Base-by-base conservation (phyloP, 2,329 filamentous ascomycete genomes). In the Pseudocercospora macadamiae region DNA sequence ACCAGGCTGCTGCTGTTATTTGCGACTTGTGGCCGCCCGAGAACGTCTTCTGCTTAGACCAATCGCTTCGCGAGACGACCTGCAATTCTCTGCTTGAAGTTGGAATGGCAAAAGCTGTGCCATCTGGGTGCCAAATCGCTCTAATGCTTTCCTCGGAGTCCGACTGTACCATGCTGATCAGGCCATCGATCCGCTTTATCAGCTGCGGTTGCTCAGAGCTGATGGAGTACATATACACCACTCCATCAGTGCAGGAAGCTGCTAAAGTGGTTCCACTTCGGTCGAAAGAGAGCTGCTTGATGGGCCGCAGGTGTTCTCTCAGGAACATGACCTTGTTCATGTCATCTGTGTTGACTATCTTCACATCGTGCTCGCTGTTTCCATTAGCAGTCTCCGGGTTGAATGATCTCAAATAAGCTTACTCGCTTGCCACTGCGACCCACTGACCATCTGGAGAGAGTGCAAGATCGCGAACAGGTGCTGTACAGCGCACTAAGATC, bases 371-470 rank as follows among this genome's bases (percentile, higher is more conserved):
- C 74, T 99, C 95, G 74, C 84, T 87, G 57, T 2, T 4, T 10
- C 9, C 34, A 62, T 74, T 54, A 74, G 64, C 23, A 30, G 3
- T 49, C n/a, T 19, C 9, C 16, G 4, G 16, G 16, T 32, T n/a
- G 3, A 5, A 21, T 6, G 14, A 3, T 3, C 12, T 4, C 7
- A 25, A 4, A 34, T 56, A n/a, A 2, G 77, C 84, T 66, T 74
- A 87, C 85, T 97, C 96, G 80, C 93, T 97, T n/a, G 93, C 92
- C 23, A 97, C 91, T 26, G 95, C 95, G 64, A 89, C 90, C 93
- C 92, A 97, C 68, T 90, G 84, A 0, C 85, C 83, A 72, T 97
- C 90, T 1, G 86, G 84, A 2, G 91, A 93, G 12, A 99, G 79
- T 3, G 90, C 87, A 54, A 99, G 81, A 73, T 97, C 92, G 69